Conservation (phyloP, 495 filamentous ascomycete species). For the Penicillium longicatenatum region DNA sequence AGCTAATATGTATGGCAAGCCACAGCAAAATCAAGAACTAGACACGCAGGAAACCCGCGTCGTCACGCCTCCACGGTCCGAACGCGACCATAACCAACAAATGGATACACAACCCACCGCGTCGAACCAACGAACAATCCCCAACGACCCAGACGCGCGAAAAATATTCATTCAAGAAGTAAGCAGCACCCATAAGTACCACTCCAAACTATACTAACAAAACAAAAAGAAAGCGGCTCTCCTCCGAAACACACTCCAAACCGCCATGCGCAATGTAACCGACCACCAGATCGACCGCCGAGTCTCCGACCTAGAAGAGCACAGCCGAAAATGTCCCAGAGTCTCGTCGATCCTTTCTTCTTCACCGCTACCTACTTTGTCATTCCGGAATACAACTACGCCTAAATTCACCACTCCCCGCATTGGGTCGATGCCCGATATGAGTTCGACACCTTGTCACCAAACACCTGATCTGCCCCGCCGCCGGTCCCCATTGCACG, state of each 20-base stretch:
- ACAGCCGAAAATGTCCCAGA: slow-evolving; percentile 44
- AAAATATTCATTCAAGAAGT: slow-evolving; percentile 50
- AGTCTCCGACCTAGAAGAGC: slow-evolving; percentile 47
- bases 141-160: slow-evolving; percentile 40
- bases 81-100: slow-evolving; percentile 23
- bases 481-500: slow-evolving; percentile 11
- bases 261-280: slow-evolving; percentile 45
- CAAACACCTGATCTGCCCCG: slow-evolving; percentile 28
- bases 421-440: slow-evolving; percentile 23
- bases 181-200: slow-evolving; percentile 7
- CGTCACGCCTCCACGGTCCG: slow-evolving; percentile 18
- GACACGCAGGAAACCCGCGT: slow-evolving; percentile 24
- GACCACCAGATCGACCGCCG: slow-evolving; percentile 48
- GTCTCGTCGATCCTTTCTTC: slow-evolving; percentile 31
- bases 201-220: slow-evolving; percentile 2
- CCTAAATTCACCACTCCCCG: slow-evolving; percentile 27
- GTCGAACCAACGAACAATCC: slow-evolving; percentile 23
- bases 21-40: slow-evolving; percentile 19
- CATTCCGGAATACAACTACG: slow-evolving; percentile 23
- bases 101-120: slow-evolving; percentile 19
- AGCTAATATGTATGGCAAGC: slow-evolving; percentile 13
- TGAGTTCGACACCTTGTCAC: slow-evolving; percentile 23
- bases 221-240: slow-evolving; percentile 43
- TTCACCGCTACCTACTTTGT: slow-evolving; percentile 12
- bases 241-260: slow-evolving; percentile 46